phyloP scores from a whole-genome alignment of 2,329 filamentous ascomycete species.

The Aspergillus sp. region DNA sequence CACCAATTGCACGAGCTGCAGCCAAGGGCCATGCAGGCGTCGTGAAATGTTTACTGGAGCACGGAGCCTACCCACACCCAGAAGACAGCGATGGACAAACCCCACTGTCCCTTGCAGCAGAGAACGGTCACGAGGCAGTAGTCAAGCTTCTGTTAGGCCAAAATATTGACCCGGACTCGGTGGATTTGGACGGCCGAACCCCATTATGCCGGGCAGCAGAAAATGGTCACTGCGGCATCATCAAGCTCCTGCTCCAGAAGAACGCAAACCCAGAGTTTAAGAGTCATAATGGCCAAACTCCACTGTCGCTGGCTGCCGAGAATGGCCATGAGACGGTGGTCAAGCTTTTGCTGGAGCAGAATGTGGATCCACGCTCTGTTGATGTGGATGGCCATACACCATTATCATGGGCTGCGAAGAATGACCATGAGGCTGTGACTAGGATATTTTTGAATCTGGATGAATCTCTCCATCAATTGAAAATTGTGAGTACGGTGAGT shows the following conservation, averaged over 20 bases:
- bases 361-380: neutral
- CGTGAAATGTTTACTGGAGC: conserved; percentile 2
- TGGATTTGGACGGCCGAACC: neutral
- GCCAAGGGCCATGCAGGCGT: conserved; percentile 6
- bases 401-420: too few relatives aligned
- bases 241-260: too few relatives aligned
- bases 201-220: too few relatives aligned
- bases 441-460: too few relatives aligned
- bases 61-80: neutral
- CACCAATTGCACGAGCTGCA: conserved; percentile 10
- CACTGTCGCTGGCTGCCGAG: neutral
- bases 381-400: neutral
- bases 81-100: conserved; percentile 3
- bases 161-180: neutral
- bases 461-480: too few relatives aligned
- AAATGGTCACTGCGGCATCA: too few relatives aligned
- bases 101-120: conserved; percentile 1
- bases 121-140: neutral
- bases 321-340: conserved; percentile 1
- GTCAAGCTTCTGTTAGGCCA: neutral
- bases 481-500: too few relatives aligned
- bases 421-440: too few relatives aligned
- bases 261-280: too few relatives aligned
- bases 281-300: neutral
- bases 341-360: neutral